Evolutionary conservation across 352 stramenopile genomes (phyloP).

Genomic region (Peronospora belbahrii): DNA sequence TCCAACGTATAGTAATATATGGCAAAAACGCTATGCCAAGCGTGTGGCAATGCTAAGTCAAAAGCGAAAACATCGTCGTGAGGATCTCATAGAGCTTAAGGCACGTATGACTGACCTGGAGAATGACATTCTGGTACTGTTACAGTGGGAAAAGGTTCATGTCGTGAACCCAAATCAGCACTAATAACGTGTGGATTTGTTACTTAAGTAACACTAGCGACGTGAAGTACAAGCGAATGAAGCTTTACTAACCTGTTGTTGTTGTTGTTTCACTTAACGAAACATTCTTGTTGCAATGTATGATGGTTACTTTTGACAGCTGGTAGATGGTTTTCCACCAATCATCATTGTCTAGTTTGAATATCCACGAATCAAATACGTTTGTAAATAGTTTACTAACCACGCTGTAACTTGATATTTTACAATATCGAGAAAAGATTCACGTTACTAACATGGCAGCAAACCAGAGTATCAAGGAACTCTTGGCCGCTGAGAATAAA

Average conservation of each 20-base stretch:
- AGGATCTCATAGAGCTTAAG: conserved; percentile 37
- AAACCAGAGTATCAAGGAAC: conserved; percentile 87
- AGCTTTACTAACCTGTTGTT: too few species aligned
- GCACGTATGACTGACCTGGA: conserved; percentile 43
- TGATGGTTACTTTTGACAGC: too few species aligned
- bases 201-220: conserved; percentile 1
- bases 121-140: conserved; percentile 53
- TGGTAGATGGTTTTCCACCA: conserved; percentile 6
- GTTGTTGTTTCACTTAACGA: too few species aligned
- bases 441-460: conserved; percentile 47
- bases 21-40: conserved; percentile 55
- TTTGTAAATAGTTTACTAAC: too few species aligned
- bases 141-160: conserved; percentile 41
- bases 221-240: conserved; percentile 18
- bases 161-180: conserved; percentile 7
- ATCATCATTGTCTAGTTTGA: neutral
- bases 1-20: conserved; percentile 79
- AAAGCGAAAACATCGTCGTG: conserved; percentile 44
- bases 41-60: conserved; percentile 38
- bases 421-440: conserved; percentile 8
- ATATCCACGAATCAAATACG: conserved; percentile 12
- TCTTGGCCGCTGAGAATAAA: conserved; percentile 86
- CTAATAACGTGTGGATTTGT: neutral
- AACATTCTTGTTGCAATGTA: too few species aligned
- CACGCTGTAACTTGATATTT: conserved; percentile 6